Evolutionary conservation across 495 filamentous ascomycete genomes (phyloP).

Genomic region (Aspergillus conjunctus): DNA sequence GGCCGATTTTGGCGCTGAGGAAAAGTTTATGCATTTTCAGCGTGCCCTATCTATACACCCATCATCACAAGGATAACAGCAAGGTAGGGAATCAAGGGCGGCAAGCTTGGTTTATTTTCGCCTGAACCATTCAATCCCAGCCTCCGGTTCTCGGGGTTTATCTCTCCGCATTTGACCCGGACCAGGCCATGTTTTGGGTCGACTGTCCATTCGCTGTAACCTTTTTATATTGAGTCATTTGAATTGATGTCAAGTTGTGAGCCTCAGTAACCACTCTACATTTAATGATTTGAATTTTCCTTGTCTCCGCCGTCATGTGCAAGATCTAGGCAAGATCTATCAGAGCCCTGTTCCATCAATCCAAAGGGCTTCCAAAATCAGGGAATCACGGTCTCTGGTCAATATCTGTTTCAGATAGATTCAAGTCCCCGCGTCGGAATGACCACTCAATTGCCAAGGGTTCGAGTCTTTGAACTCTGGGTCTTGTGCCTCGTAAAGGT

Average conservation of each 20-base stretch:
- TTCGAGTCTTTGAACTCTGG: not conserved
- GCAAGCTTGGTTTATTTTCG: slow-evolving; percentile 4
- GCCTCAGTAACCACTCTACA: no score
- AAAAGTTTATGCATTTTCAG: not conserved
- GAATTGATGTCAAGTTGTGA: no score
- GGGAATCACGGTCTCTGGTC: slow-evolving; percentile 7
- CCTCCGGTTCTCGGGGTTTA: slow-evolving; percentile 3
- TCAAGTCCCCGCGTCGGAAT: not conserved
- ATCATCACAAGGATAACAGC: not conserved
- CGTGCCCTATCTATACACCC: not conserved
- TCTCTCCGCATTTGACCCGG: slow-evolving; percentile 15
- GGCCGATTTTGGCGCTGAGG: slow-evolving; percentile 4
- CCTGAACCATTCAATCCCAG: not conserved
- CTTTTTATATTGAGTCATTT: no score
- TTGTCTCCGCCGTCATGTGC: no score
- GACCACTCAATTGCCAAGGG: slow-evolving; percentile 9
- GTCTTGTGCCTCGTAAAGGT: not conserved
- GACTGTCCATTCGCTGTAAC: no score
- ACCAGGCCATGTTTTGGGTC: not conserved
- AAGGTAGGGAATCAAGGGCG: slow-evolving; percentile 12
- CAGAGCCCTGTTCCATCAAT: not conserved
- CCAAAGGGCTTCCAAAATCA: not conserved
- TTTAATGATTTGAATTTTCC: no score
- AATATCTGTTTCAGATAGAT: slow-evolving; percentile 17
- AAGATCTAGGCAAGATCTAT: no score